Evolutionary conservation across 257 asterid species (phyloP), one percentile per base, ranked within the genome.

Genomic region (Vinca minor): DNA sequence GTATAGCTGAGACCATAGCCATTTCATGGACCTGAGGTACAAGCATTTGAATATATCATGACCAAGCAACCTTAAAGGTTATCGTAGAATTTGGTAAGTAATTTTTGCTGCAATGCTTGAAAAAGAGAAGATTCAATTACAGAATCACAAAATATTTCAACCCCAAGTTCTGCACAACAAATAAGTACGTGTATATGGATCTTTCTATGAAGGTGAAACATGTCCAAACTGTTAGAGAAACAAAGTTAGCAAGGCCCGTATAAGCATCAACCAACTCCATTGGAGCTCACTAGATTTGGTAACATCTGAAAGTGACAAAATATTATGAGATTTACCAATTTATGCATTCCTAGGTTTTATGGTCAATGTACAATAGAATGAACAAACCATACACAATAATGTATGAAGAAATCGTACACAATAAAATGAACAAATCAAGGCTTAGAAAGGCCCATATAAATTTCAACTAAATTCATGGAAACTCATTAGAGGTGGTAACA

Each of bases 1-100:
- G 94, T 68, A 92, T 83, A 31, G 97, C 96, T 66, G 97, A 92
- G 73, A 89, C 84, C 94, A 87, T 89, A 75, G 98, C 85, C 97
- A 92, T 92, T 80, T 92, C 98, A 77, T 79, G 97, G 69, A 92
- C 95, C 97, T 92, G 73, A 65, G 71, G 76, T 39, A 73, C 73
- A 81, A 63, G 53, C 66, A 75, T 62, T 7, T 38, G 45, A 74
- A 47, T 15, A 31, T 36, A 35, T 47, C 59, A 36, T 65, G 12
- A 70, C 31, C 42, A 60, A 59, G 59, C 35, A 66, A 70, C 34
- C 74, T 55, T 45, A 63, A 36, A 34, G 53, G 59, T 23, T 54
- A 26, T 34, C 62, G 29, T 45, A 17, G 15, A 50, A 38, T 7
- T 38, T 39, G 69, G 39, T 25, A 14, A 50, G n/a, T 7, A 13